Base-by-base conservation (phyloP, 345 rosid species). In the Euphorbia tirucalli region DNA sequence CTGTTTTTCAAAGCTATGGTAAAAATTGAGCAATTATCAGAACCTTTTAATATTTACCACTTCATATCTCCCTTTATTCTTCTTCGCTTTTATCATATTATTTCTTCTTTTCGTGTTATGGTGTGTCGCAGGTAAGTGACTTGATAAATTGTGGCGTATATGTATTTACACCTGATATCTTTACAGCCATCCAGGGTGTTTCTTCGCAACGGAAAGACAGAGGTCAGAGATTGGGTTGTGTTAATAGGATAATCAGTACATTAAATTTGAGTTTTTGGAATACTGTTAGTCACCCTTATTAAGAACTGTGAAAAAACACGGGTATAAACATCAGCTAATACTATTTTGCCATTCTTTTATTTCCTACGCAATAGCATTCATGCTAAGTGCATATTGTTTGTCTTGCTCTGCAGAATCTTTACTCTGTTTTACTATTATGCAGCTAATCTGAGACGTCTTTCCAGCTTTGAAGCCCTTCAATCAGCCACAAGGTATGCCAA, bases 381-480 rank as follows among this genome's bases (percentile, higher is more conserved):
- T n/a, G n/a, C n/a, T n/a, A n/a, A n/a, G n/a, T n/a, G 18, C 31
- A 28, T 64, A 39, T 63, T 48, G 54, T 30, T 54, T 18, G 19
- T 74, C 15, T 59, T 39, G 5, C 35, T 46, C 57, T 11, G 30
- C 41, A 61, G 48, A 72, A 46, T 59, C 54, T 41, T 64, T 57
- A 39, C 44, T 50, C 65, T n/a, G n/a, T 69, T 32, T 63, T 67
- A 21, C 73, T 39, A 71, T 71, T 70, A 44, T 37, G 71, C 81
- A 93, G 98, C 90, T 70, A 90, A 87, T 80, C 79, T 91, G 66
- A 89, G 85, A 86, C 88, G 88, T 71, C 73, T 93, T 59, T 91
- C 98, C 72, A 93, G 98, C 93, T 88, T 89, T 52, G 98, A 93
- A 84, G 97, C 96, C 66, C 93, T 93, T 72, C 97, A 91, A 75